Conservation (phyloP, 2,329 filamentous ascomycete species). For the Biscogniauxia sp. region DNA sequence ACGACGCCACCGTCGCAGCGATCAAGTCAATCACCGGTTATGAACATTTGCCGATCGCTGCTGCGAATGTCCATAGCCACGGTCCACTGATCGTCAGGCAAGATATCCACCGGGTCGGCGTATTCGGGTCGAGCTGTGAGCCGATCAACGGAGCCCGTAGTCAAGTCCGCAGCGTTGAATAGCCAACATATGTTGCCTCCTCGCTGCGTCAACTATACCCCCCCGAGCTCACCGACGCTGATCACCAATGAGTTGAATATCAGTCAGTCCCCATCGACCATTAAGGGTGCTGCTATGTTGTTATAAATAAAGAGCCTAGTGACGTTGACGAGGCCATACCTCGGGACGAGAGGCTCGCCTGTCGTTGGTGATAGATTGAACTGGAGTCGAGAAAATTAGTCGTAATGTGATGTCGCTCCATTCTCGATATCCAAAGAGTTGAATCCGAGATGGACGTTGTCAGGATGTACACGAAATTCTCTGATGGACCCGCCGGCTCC, state of each 20-base stretch:
- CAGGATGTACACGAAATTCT: conserved; percentile 45
- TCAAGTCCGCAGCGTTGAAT: conserved; percentile 37
- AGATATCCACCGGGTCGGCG: conserved; percentile 41
- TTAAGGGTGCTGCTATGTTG: conserved; percentile 2
- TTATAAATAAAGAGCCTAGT: conserved; percentile 4
- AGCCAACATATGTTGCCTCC: conserved; percentile 38
- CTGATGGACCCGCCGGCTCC: conserved; percentile 34
- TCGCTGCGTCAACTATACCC: conserved; percentile 5
- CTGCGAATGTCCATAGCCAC: conserved; percentile 44
- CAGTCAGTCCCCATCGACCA: conserved; percentile 2
- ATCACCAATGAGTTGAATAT: neutral
- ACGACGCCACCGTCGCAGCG: conserved; percentile 32
- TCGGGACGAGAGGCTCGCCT: conserved; percentile 28
- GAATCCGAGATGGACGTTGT: conserved; percentile 42
- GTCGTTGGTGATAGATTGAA: conserved; percentile 38
- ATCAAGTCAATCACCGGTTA: conserved; percentile 40
- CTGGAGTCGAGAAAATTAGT: conserved; percentile 37
- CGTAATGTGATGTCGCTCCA: conserved; percentile 26
- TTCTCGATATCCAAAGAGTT: conserved; percentile 34
- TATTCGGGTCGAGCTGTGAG: conserved; percentile 45
- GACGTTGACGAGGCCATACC: conserved; percentile 10
- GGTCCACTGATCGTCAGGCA: conserved; percentile 42
- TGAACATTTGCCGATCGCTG: conserved; percentile 40
- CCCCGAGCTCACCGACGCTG: conserved; percentile 7
- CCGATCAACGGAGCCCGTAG: conserved; percentile 39